Conservation (phyloP, 192 early-diverging fungal genomes). For the Umbelopsis sp. region DNA sequence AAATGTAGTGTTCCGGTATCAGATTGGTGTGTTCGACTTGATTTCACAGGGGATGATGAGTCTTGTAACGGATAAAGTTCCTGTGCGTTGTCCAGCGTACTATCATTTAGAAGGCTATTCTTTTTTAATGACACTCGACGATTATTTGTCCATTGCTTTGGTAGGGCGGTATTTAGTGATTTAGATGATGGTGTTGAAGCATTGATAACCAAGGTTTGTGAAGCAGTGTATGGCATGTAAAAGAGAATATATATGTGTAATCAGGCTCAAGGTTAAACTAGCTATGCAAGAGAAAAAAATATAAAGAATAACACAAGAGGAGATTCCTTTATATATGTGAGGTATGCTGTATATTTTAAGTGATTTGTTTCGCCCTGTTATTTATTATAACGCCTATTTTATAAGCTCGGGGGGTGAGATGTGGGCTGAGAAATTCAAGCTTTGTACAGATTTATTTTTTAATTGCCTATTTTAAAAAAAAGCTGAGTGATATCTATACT, state of each 20-base stretch:
- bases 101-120: too few species aligned
- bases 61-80: too few species aligned
- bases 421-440: slow-evolving; percentile 4
- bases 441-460: neutral
- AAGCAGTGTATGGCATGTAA: slow-evolving; percentile 18
- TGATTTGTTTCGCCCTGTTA: neutral
- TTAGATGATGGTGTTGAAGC: neutral
- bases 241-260: neutral
- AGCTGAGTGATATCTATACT: too few species aligned
- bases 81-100: too few species aligned
- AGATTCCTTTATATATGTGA: too few species aligned
- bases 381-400: slow-evolving; percentile 22
- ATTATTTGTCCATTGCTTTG: neutral
- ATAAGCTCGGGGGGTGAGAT: neutral
- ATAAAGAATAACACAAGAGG: too few species aligned
- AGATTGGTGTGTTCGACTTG: neutral
- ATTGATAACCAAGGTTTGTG: slow-evolving; percentile 14
- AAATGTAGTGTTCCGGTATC: neutral
- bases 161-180: neutral
- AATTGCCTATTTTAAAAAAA: slow-evolving; percentile 1
- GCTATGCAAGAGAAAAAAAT: too few species aligned
- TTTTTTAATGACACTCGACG: slow-evolving; percentile 11
- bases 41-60: neutral
- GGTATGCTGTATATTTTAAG: too few species aligned
- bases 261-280: neutral